phyloP scores from a whole-genome alignment of 345 rosid genomes.

The Citrus hindsii region DNA sequence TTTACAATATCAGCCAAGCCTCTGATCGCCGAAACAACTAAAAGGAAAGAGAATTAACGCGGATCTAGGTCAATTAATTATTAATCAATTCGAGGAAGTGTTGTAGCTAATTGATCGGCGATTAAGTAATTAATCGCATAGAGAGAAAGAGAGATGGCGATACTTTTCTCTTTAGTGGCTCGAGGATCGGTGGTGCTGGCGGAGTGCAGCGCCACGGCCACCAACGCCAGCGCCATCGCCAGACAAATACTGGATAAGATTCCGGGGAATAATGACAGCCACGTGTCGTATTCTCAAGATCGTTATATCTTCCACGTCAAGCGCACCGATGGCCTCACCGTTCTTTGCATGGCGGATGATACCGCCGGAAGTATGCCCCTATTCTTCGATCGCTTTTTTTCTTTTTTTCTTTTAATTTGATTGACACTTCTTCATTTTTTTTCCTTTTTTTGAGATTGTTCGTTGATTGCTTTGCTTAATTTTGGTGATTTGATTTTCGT shows the following conservation, averaged over 20 bases:
- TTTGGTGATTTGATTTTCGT: background rate
- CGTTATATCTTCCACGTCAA: conserved; percentile 88
- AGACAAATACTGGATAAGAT: conserved; percentile 79
- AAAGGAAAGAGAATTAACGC: background rate
- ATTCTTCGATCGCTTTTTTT: background rate
- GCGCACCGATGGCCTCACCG: conserved; percentile 97
- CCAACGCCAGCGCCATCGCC: conserved; percentile 82
- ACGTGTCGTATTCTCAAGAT: conserved; percentile 92
- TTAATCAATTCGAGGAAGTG: background rate
- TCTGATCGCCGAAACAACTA: background rate
- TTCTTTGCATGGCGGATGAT: conserved; percentile 96
- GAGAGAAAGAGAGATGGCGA: conserved; percentile 49
- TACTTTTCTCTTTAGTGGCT: conserved; percentile 85
- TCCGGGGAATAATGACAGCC: conserved; percentile 67
- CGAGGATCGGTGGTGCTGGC: conserved; percentile 89
- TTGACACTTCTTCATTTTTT: background rate
- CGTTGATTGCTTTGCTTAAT: background rate
- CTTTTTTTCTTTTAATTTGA: background rate
- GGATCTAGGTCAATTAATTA: background rate
- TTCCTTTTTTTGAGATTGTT: background rate
- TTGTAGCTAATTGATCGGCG: background rate
- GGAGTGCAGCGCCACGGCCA: conserved; percentile 69
- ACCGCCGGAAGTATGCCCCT: conserved; percentile 71
- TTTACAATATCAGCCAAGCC: background rate
- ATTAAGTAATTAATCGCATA: background rate